Conservation (phyloP, 1,284 basidiomycete species). For the Boletus hoseneyae region DNA sequence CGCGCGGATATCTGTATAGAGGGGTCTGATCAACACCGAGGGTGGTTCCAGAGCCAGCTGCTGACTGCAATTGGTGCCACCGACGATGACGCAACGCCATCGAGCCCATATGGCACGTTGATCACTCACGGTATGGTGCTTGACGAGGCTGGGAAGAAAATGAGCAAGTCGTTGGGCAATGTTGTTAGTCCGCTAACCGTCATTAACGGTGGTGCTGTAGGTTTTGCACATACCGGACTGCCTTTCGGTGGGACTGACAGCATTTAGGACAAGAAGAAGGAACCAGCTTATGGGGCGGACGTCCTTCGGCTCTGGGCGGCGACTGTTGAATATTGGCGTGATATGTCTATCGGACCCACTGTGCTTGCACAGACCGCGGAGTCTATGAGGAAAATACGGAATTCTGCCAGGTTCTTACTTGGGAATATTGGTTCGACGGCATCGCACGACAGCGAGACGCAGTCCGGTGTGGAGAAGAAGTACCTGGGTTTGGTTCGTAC, state of each 20-base stretch:
- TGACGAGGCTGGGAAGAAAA: constrained; percentile 90
- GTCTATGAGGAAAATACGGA: constrained; percentile 82
- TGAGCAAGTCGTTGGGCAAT: constrained; percentile 98
- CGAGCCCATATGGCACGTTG: constrained; percentile 76
- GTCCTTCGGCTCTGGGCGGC: constrained; percentile 91
- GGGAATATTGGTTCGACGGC: constrained; percentile 66
- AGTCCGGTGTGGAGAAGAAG: constrained; percentile 39
- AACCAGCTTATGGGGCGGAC: constrained; percentile 84
- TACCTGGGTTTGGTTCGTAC: constrained; percentile 63
- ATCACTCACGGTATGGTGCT: constrained; percentile 98
- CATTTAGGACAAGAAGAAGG: constrained; percentile 59
- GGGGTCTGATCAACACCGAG: constrained; percentile 96
- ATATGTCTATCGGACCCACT: constrained; percentile 82
- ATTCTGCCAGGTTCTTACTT: constrained; percentile 86
- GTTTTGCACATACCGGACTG: constrained; percentile 22
- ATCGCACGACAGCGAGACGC: constrained; percentile 7
- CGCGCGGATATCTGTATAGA: constrained; percentile 91
- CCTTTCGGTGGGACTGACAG: constrained; percentile 6
- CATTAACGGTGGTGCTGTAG: constrained; percentile 75
- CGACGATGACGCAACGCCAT: constrained; percentile 26
- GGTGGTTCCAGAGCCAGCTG: constrained; percentile 98
- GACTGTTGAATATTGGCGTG: constrained; percentile 86
- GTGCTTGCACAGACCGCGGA: constrained; percentile 80
- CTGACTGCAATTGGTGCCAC: constrained; percentile 74
- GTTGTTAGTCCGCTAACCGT: constrained; percentile 83